Percentiles rank a stretch among this genome's conserved stretches.
phyloP scores from a whole-genome alignment of 2,329 filamentous ascomycete species.

The Beauveria scarabaeidicola region DNA sequence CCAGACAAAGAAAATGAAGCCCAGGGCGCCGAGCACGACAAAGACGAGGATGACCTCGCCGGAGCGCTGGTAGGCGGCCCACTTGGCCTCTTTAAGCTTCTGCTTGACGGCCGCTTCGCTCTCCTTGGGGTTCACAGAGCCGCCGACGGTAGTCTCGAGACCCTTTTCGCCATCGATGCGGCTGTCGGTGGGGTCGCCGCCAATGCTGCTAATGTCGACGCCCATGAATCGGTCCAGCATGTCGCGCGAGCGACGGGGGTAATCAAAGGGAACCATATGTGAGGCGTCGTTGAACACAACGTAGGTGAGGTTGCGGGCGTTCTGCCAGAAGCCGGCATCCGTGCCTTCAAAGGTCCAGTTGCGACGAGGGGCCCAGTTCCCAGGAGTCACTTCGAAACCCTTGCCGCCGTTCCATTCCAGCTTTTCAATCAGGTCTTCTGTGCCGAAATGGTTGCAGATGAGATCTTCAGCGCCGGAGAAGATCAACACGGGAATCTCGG shows the following conservation, averaged over 20 bases:
- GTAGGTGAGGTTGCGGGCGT: constrained; percentile 91
- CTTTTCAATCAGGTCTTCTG: constrained; percentile 81
- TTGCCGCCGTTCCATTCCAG: constrained; percentile 87
- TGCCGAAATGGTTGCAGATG: constrained; percentile 95
- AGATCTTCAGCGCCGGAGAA: constrained; percentile 92
- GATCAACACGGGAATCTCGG: constrained; percentile 69
- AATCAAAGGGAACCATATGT: constrained; percentile 98
- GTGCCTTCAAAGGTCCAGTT: constrained; percentile 93
- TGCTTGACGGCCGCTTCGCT: constrained; percentile 58
- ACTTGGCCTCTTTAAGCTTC: constrained; percentile 72
- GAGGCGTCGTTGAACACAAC: constrained; percentile 91
- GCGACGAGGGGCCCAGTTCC: constrained; percentile 82
- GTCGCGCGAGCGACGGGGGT: constrained; percentile 74
- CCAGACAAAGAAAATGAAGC: constrained; percentile 70
- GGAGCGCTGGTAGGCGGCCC: constrained; percentile 80
- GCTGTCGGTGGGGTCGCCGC: constrained; percentile 69
- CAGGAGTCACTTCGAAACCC: constrained; percentile 81
- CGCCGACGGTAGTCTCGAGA: constrained; percentile 67
- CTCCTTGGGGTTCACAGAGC: constrained; percentile 49
- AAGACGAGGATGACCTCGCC: constrained; percentile 80
- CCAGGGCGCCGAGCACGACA: constrained; percentile 61
- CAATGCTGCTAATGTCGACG: constrained; percentile 84
- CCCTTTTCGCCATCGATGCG: constrained; percentile 79
- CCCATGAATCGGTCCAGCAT: constrained; percentile 97
- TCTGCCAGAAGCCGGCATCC: constrained; percentile 83